Evolutionary conservation across 2,329 filamentous ascomycete genomes (phyloP), one percentile per base, ranked within the genome.

Genomic region (Dothistroma pini): DNA sequence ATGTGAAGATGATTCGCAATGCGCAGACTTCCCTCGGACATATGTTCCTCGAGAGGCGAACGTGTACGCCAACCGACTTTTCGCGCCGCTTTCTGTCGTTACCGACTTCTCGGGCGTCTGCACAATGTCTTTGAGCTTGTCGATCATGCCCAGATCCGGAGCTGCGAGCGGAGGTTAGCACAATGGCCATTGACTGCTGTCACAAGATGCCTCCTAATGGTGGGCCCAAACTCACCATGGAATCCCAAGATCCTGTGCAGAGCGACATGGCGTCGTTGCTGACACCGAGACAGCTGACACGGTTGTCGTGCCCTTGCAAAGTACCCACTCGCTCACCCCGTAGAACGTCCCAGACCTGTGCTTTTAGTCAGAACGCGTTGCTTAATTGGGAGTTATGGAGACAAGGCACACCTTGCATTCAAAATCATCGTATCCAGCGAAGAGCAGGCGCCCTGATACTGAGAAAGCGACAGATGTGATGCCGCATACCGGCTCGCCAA

Each of bases 201-300:
- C 48, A 32, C 21, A 29, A 51, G 34, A 35, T 14, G 16, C 31
- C 11, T n/a, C 51, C 6, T 53, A 16, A 53, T 12, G 6, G 10
- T 21, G 51, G n/a, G n/a, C 22, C 7, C 11, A 35, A n/a, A 84
- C 91, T 81, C 85, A 97, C 95, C 83, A 96, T 85, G 73, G 95
- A 97, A 81, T 99, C 95, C 95, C 95, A 99, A 70, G 95, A 99
- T 77, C 95, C 95, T 74, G 95, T 99, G 86, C 95, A 97, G 81
- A 99, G 84, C 82, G 93, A 97, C 81, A 97, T 96, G 66, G 93
- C 95, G 75, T 99, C 95, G 77, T 97, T 97, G 84, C 93, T 97
- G 71, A 99, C 95, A 69, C 95, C 95, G 75, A 99, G 82, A 79
- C 95, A 99, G 85, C 93, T 97, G 76, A 99, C 95, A 69, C 95